Conservation (phyloP, 768 basidiomycete species). For the Suillus subalutaceus region DNA sequence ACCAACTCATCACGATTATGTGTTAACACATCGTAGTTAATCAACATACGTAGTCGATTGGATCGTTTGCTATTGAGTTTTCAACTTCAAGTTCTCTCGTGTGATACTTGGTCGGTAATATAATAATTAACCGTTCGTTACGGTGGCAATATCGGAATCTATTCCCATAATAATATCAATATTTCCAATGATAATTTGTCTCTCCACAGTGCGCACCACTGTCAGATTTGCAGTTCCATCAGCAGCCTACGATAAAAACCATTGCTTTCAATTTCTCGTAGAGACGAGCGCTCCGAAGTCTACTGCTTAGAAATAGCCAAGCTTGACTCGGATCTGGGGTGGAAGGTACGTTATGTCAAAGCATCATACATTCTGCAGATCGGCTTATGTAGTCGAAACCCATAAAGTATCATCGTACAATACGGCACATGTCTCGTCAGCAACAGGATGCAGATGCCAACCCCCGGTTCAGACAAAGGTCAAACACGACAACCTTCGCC, state of each 20-base stretch:
- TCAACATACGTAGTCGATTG: not conserved
- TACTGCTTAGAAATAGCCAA: not conserved
- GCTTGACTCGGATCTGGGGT: not conserved
- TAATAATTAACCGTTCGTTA: slow-evolving; percentile 1
- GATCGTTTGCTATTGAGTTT: not conserved
- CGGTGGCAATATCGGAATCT: not conserved
- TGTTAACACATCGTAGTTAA: not conserved
- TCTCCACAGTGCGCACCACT: not conserved
- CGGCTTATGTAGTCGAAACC: not conserved
- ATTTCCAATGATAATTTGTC: slow-evolving; percentile 5
- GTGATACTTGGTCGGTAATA: slow-evolving; percentile 1
- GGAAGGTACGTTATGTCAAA: slow-evolving; percentile 3
- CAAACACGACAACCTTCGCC: slow-evolving; percentile 46
- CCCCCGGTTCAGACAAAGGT: slow-evolving; percentile 39
- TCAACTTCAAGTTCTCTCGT: not conserved
- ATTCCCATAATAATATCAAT: not conserved
- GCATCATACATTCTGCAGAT: not conserved
- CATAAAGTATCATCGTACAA: not conserved
- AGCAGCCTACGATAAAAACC: not conserved
- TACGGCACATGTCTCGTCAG: slow-evolving; percentile 30
- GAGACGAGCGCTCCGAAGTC: not conserved
- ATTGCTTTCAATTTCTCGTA: not conserved
- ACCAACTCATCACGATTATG: not conserved
- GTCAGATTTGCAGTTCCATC: not conserved
- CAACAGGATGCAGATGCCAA: slow-evolving; percentile 34